Evolutionary conservation across 2,329 filamentous ascomycete species (phyloP).

Genomic region (Fusarium sp.): DNA sequence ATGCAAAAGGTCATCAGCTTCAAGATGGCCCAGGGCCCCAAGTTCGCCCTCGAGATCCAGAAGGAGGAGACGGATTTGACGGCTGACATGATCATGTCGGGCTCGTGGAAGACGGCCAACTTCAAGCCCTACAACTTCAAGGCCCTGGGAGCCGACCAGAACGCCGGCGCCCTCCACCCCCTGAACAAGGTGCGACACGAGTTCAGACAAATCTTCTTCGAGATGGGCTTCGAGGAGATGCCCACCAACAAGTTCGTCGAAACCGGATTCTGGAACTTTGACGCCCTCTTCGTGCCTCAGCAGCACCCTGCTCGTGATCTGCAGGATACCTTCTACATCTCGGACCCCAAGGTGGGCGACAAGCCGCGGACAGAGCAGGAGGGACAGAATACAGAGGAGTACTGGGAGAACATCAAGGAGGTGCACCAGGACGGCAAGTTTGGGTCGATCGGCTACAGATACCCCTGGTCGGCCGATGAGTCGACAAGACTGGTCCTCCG

Average conservation of each 20-base stretch:
- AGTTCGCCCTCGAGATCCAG: constrained; percentile 88
- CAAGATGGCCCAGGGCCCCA: constrained; percentile 84
- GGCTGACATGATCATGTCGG: constrained; percentile 87
- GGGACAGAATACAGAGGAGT: constrained; percentile 79
- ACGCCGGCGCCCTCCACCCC: constrained; percentile 72
- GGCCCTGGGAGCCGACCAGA: constrained; percentile 70
- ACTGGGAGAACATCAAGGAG: constrained; percentile 87
- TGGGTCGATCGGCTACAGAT: constrained; percentile 95
- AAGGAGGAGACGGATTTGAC: constrained; percentile 97
- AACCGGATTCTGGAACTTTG: constrained; percentile 99
- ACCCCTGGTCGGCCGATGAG: constrained; percentile 92
- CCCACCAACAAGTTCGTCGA: constrained; percentile 93
- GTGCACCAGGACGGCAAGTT: constrained; percentile 94
- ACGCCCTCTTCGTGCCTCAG: constrained; percentile 92
- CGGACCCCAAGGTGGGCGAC: constrained; percentile 84
- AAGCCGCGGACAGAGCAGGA: constrained; percentile 68
- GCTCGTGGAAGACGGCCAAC: constrained; percentile 90
- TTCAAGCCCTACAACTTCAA: constrained; percentile 91
- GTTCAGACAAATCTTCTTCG: constrained; percentile 98
- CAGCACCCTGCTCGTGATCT: constrained; percentile 97
- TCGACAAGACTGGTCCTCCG: constrained; percentile 88
- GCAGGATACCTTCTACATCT: constrained; percentile 99
- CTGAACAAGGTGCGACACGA: constrained; percentile 96
- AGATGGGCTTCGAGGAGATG: constrained; percentile 99
- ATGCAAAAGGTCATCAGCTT: constrained; percentile 88